Percentiles rank a stretch among this genome's conserved stretches.
Conservation (phyloP, 805 yeast genomes). For the Saccharomycopsis malanga region DNA sequence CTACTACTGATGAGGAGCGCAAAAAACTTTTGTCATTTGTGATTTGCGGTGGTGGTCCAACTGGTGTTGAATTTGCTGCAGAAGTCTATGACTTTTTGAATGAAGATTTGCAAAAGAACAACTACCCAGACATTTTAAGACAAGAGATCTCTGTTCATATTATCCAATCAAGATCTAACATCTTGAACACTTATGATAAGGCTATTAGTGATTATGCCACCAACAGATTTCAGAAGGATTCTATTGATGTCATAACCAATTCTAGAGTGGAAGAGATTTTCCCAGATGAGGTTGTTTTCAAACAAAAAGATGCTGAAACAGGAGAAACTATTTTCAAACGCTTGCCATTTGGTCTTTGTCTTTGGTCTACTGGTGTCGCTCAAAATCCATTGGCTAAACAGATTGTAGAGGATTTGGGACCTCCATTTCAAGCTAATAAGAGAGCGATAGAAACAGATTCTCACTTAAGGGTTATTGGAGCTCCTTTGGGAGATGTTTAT, state of each 20-base stretch:
- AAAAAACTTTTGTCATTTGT: constrained; percentile 53
- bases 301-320: constrained; percentile 38
- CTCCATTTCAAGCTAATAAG: constrained; percentile 45
- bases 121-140: constrained; percentile 53
- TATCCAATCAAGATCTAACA: constrained; percentile 61
- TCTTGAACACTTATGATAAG: constrained; percentile 62
- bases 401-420: constrained; percentile 41
- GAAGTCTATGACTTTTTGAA: constrained; percentile 60
- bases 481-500: constrained; percentile 59
- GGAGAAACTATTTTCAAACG: constrained; percentile 37
- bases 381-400: constrained; percentile 55
- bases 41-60: constrained; percentile 90
- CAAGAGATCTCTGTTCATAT: constrained; percentile 61
- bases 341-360: constrained; percentile 59
- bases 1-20: constrained; percentile 57
- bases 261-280: constrained; percentile 55
- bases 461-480: constrained; percentile 63
- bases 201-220: constrained; percentile 58
- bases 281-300: constrained; percentile 52
- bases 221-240: constrained; percentile 54
- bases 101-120: constrained; percentile 47
- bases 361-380: constrained; percentile 75
- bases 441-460: constrained; percentile 74
- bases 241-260: constrained; percentile 55
- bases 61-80: constrained; percentile 93